phyloP scores from a whole-genome alignment of 768 basidiomycete genomes.

The Termitomyces sp. region DNA sequence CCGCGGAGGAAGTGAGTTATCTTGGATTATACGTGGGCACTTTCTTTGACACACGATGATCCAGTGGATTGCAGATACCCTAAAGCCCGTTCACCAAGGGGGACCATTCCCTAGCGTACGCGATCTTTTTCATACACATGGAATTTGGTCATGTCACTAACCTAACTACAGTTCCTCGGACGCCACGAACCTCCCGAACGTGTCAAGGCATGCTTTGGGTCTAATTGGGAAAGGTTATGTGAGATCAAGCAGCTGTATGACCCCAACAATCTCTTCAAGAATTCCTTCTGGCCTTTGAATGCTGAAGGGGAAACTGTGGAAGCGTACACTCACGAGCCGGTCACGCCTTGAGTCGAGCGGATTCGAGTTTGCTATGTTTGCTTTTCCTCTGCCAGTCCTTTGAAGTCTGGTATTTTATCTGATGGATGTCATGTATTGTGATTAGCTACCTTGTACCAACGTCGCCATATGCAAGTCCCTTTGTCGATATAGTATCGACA shows the following conservation, averaged over 20 bases:
- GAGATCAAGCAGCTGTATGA: slow-evolving; percentile 75
- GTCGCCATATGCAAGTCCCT: neutral
- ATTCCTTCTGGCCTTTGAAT: slow-evolving; percentile 78
- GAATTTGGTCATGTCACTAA: slow-evolving; percentile 8
- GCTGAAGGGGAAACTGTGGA: slow-evolving; percentile 48
- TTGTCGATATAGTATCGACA: neutral
- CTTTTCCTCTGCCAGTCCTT: neutral
- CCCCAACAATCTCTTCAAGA: slow-evolving; percentile 67
- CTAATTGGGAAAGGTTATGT: slow-evolving; percentile 66
- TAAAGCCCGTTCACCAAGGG: slow-evolving; percentile 67
- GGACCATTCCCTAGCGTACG: slow-evolving; percentile 79
- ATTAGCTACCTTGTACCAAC: neutral
- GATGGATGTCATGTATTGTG: neutral
- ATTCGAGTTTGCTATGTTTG: neutral
- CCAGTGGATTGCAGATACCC: slow-evolving; percentile 76
- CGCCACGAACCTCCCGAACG: slow-evolving; percentile 60
- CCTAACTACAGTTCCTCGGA: slow-evolving; percentile 57
- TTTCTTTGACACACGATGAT: slow-evolving; percentile 1
- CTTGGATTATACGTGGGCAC: neutral
- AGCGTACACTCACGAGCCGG: slow-evolving; percentile 58
- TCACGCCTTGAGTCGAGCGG: slow-evolving; percentile 26
- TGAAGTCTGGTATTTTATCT: neutral
- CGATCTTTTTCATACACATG: neutral
- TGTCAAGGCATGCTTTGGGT: slow-evolving; percentile 62
- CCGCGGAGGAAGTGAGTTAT: slow-evolving; percentile 69